Evolutionary conservation across 805 yeast species (phyloP).

Genomic region (Candida pini): DNA sequence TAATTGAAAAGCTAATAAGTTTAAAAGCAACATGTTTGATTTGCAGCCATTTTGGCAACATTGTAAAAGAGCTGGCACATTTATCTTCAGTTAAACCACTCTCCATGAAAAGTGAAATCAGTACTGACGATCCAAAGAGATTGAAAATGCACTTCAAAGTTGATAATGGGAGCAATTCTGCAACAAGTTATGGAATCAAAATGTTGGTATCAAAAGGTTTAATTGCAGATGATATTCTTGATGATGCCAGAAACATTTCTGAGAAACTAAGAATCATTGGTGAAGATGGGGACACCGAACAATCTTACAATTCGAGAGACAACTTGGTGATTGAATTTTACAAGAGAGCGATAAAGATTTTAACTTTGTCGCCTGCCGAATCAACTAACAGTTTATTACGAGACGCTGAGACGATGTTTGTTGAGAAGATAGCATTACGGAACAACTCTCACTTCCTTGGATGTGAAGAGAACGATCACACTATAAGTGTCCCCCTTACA

Average conservation of each 20-base stretch:
- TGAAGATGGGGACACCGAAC: no score
- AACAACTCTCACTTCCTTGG: no score
- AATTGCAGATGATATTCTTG: slow-evolving; percentile 21
- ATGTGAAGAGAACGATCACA: no score
- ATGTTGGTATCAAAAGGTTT: slow-evolving; percentile 23
- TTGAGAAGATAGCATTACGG: no score
- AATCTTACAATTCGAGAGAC: no score
- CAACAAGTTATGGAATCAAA: slow-evolving; percentile 27
- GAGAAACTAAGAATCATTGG: slow-evolving; percentile 9
- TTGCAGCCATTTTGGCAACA: slow-evolving; percentile 41
- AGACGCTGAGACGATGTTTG: no score
- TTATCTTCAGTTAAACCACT: slow-evolving; percentile 32
- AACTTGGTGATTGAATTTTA: slow-evolving; percentile 14
- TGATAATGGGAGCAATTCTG: slow-evolving; percentile 14
- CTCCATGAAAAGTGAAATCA: slow-evolving; percentile 30
- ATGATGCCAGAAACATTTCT: slow-evolving; percentile 25
- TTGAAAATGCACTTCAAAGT: slow-evolving; percentile 30
- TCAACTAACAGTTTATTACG: no score
- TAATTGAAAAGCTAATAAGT: slow-evolving; percentile 32
- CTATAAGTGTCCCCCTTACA: no score
- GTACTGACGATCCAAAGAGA: slow-evolving; percentile 2
- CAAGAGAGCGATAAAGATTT: no score
- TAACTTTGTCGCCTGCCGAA: no score
- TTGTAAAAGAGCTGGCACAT: slow-evolving; percentile 31
- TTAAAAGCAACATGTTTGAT: slow-evolving; percentile 30